These are phyloP conservation scores for Diaporthe citriasiana DNA, from an alignment of 2,329 filamentous ascomycete species.

Conservation along the genomic window DNA sequence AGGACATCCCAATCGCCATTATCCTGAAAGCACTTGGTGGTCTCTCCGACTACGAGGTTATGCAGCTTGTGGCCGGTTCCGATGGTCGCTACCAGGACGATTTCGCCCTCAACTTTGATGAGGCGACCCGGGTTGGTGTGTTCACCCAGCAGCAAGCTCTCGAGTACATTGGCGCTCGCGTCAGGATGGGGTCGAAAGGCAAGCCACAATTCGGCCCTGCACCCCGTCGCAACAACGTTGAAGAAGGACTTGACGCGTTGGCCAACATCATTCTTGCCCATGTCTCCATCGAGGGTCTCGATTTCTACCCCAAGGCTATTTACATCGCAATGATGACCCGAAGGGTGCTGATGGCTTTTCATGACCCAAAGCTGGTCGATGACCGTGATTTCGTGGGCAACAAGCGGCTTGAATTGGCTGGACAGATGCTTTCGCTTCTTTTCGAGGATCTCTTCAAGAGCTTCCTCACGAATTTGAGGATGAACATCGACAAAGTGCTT, in stretches of 20 bases:
- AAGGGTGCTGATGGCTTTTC: slow-evolving; percentile 93
- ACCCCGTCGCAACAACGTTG: slow-evolving; percentile 82
- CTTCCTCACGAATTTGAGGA: slow-evolving; percentile 89
- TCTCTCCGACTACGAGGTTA: slow-evolving; percentile 93
- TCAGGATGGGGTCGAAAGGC: slow-evolving; percentile 85
- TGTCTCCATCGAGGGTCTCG: slow-evolving; percentile 89
- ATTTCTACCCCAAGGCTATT: slow-evolving; percentile 96
- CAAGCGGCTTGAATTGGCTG: slow-evolving; percentile 94
- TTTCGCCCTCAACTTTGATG: slow-evolving; percentile 95
- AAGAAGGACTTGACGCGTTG: slow-evolving; percentile 93
- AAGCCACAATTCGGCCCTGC: slow-evolving; percentile 68
- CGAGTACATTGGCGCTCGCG: slow-evolving; percentile 88
- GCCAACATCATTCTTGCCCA: slow-evolving; percentile 95
- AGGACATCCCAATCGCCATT: slow-evolving; percentile 95
- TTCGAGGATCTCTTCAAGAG: slow-evolving; percentile 99
- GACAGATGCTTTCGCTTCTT: slow-evolving; percentile 90
- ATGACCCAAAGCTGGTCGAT: slow-evolving; percentile 90
- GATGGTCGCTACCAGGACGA: slow-evolving; percentile 94
- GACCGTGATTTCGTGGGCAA: slow-evolving; percentile 99
- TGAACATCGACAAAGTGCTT: slow-evolving; percentile 94
- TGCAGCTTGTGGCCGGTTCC: slow-evolving; percentile 89
- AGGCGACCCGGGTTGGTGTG: slow-evolving; percentile 85
- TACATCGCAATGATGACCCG: slow-evolving; percentile 98
- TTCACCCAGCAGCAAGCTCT: slow-evolving; percentile 96
- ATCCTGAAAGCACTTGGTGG: slow-evolving; percentile 94